A percentile compares a stretch with the other conserved stretches of the same genome.
These are phyloP conservation scores for Penicilliopsis zonata DNA, from an alignment of 495 filamentous ascomycete genomes.

Conservation along the genomic window DNA sequence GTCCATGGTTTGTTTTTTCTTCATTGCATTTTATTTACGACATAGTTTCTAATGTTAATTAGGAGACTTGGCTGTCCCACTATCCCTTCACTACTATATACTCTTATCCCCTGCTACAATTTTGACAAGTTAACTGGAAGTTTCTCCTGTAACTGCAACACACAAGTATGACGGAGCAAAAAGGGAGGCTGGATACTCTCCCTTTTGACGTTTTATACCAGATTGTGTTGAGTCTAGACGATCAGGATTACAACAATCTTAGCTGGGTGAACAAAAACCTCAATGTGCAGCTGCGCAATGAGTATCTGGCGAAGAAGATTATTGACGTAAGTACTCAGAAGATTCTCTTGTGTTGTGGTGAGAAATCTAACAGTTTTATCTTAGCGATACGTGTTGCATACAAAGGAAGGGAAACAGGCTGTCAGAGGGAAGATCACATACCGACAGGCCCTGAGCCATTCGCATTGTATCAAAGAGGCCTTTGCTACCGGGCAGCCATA, in stretches of 20 bases:
- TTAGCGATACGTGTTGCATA: constrained; percentile 42
- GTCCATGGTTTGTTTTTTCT: too few species aligned
- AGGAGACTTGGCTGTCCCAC: too few species aligned
- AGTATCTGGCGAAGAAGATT: constrained; percentile 47
- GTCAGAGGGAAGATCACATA: constrained; percentile 30
- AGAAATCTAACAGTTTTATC: constrained; percentile 2
- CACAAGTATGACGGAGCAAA: neutral
- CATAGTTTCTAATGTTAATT: too few species aligned
- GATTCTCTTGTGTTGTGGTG: neutral
- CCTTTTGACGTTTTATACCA: constrained; percentile 55
- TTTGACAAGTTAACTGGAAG: too few species aligned
- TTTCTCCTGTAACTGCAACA: too few species aligned
- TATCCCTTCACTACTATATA: too few species aligned
- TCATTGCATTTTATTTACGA: too few species aligned
- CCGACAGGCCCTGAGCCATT: constrained; percentile 42
- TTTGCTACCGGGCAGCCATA: constrained; percentile 52
- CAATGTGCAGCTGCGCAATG: constrained; percentile 39
- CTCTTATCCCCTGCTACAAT: too few species aligned
- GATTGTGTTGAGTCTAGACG: constrained; percentile 34
- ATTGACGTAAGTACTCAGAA: constrained; percentile 38
- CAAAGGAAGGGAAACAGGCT: constrained; percentile 46
- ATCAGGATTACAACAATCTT: constrained; percentile 28
- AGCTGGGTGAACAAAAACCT: constrained; percentile 42
- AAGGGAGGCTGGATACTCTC: constrained; percentile 21
- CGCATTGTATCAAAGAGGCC: constrained; percentile 50